These are phyloP conservation scores for Botryobasidium botryosum DNA, from an alignment of 768 basidiomycete species.

Conservation along the genomic window DNA sequence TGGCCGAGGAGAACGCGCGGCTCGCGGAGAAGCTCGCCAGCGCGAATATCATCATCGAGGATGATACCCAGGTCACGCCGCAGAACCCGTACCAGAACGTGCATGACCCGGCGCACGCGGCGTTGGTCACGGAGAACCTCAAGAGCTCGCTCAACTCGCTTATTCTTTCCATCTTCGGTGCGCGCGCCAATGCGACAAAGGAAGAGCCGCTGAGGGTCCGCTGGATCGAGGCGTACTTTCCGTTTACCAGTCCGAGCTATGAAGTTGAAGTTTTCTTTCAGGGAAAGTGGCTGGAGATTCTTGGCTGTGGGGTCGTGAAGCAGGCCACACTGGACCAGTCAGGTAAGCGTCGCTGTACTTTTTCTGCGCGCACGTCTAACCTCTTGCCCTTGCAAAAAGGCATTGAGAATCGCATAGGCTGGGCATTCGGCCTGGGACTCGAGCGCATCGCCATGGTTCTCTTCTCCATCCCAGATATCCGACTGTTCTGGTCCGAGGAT, in stretches of 20 bases:
- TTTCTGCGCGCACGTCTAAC: too few relatives aligned
- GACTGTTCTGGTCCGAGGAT: slow-evolving; percentile 92
- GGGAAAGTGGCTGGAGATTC: slow-evolving; percentile 92
- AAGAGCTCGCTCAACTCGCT: slow-evolving; percentile 82
- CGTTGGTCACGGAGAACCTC: slow-evolving; percentile 63
- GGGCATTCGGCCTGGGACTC: slow-evolving; percentile 96
- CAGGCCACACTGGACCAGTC: slow-evolving; percentile 80
- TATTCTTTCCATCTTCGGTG: slow-evolving; percentile 54
- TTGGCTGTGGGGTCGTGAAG: slow-evolving; percentile 82
- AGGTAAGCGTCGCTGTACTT: slow-evolving; percentile 38
- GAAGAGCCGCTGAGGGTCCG: slow-evolving; percentile 69
- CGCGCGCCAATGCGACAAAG: slow-evolving; percentile 21
- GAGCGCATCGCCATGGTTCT: slow-evolving; percentile 98
- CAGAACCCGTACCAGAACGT: slow-evolving; percentile 66
- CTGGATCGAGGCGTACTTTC: slow-evolving; percentile 98
- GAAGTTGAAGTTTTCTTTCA: slow-evolving; percentile 95
- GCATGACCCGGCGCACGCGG: slow-evolving; percentile 60
- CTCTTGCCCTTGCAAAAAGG: slow-evolving; percentile 24
- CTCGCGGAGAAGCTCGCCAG: slow-evolving; percentile 41
- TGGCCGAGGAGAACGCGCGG: slow-evolving; percentile 53
- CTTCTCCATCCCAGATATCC: slow-evolving; percentile 92
- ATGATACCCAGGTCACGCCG: slow-evolving; percentile 53
- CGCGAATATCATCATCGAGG: slow-evolving; percentile 75
- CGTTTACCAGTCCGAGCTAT: slow-evolving; percentile 94
- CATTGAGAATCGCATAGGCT: slow-evolving; percentile 68